Evolutionary conservation across 306 rosid genomes (phyloP), one percentile per base, ranked within the genome.

Genomic region (Casuarina glauca): DNA sequence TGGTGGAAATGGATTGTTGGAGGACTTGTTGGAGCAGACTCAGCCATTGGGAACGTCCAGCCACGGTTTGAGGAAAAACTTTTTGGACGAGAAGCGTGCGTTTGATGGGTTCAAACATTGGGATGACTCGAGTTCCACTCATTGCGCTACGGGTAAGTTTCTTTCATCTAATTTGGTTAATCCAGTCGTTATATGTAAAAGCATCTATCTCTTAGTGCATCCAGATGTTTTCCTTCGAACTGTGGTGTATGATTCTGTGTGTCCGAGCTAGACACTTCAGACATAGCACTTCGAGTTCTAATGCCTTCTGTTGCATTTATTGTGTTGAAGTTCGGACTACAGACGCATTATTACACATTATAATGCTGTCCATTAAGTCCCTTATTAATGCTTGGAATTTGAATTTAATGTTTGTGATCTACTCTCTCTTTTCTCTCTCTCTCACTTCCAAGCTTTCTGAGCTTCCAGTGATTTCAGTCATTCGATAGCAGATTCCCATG

Each of bases 11-110:
- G 89, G 84, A 13, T 38, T 88, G 35, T 75, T 89, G 43, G 97
- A 89, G 12, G 90, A 88, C 78, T 54, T 92, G 57, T 78, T 90
- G 55, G 82, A 82, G 43, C 93, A 94, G 72, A 86, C 91, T 66
- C 90, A 87, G 6, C 79, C 83, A 4, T 4, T 85, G 62, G 84
- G 85, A 5, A 19, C 50, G 3, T 82, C 80, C 35, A 86, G 72
- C 1, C 86, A 83, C 6, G 80, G 55, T 61, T 75, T 78, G 4
- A 85, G 76, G 86, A 79, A 78, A 55, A 63, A 13, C 26, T 82
- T 79, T 62, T 79, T 68, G 70, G 97, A 87, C 72, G 90, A 83
- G 45, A 82, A 79, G 77, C 81, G 68, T 16, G 35, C 72, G 8
- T 76, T 83, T 41, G 83, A 90, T 81, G 86, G 80, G 15, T 87